Conservation (phyloP, 139 green algal genomes). For the Micractinium sp. region DNA sequence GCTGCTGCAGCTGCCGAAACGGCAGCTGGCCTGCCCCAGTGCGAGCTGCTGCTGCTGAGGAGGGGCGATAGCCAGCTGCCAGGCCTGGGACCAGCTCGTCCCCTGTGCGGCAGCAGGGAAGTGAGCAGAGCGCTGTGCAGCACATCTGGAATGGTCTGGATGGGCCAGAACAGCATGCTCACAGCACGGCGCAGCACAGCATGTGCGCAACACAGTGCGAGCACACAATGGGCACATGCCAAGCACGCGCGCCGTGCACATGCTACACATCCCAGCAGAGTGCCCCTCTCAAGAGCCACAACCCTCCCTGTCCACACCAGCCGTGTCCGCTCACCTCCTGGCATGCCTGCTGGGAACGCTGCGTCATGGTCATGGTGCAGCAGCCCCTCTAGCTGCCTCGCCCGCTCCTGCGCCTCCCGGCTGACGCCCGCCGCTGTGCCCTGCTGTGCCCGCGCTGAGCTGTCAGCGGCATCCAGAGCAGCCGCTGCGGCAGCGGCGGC, state of each 20-base stretch:
- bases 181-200: no score
- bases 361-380: background rate
- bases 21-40: background rate
- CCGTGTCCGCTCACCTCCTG: background rate
- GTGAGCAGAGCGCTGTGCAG: no score
- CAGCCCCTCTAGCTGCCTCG: conserved; percentile 1
- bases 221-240: no score
- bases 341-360: background rate
- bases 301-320: no score
- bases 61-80: background rate
- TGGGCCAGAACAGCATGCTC: background rate
- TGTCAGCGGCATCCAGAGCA: background rate
- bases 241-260: no score
- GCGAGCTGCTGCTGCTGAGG: background rate
- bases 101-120: background rate
- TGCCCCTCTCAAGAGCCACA: no score
- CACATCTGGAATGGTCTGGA: no score
- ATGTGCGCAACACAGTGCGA: no score
- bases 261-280: no score
- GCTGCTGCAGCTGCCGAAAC: background rate
- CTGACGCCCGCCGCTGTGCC: background rate
- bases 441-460: background rate
- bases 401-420: background rate
- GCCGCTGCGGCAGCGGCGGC: background rate
- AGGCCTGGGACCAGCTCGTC: background rate